Evolutionary conservation across 1,139 yeast genomes (phyloP), one percentile per base, ranked within the genome.

Genomic region (Suhomyces terraborum): DNA sequence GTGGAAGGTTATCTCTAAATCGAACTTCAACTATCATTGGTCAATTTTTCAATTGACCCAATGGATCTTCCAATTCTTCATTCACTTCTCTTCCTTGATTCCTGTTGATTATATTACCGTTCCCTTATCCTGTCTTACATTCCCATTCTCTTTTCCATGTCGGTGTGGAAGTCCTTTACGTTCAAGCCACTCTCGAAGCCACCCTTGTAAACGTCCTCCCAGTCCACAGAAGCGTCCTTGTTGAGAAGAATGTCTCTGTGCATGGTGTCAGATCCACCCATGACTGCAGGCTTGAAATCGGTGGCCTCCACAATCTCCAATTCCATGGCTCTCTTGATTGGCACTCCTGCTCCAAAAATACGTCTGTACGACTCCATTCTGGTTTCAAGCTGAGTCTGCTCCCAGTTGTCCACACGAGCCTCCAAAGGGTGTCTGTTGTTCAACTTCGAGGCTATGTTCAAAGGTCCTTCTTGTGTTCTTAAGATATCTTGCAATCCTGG

Each of bases 341-440:
- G 96, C 57, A 88, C 98, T 9, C 95, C 96, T 35, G 95, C 84
- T 21, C 98, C 98, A 62, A 85, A 89, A 19, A 88, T 68, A 50
- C 95, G 79, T 58, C 95, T 79, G 64, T 86, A 83, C 42, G 81
- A 80, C 59, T 89, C 95, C 70, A 89, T 59, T 55, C 82, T 80
- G 50, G 85, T 70, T 31, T 81, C 81, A 36, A 75, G 75, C 58
- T 88, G 93, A 8, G 86, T 83, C 42, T 74, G 73, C 21, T 89
- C 94, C 98, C 98, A 93, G 54, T 81, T 75, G 42, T 68, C 65
- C 32, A 93, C 65, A 53, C 96, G 79, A 9, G 77, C 56, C 59
- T 93, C 95, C 50, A 93, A 72, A 6, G 98, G 98, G 63, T 93
- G 98, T 61, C 88, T 82, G 55, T 83, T 82, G 61, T 88, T 88